Evolutionary conservation across 805 yeast species (phyloP).

Genomic region (Ogataea dorogensis): DNA sequence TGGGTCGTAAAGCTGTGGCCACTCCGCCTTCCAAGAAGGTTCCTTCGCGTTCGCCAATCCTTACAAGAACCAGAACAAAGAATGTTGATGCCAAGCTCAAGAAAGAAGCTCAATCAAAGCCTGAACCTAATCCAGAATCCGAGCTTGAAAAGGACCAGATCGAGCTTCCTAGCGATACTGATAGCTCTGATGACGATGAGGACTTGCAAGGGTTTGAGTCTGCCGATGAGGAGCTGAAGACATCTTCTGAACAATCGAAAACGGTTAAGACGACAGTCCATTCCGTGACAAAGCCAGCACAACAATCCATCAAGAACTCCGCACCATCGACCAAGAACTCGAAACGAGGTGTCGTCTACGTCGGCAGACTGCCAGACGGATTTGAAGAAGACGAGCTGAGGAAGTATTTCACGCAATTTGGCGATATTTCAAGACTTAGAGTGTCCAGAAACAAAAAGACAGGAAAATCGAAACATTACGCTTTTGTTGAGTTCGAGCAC

Average conservation of each 20-base stretch:
- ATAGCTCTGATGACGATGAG: slow-evolving; percentile 14
- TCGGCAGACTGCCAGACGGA: slow-evolving; percentile 91
- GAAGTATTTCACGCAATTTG: slow-evolving; percentile 87
- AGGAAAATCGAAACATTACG: slow-evolving; percentile 90
- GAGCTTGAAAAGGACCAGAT: slow-evolving; percentile 16
- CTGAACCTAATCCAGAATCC: slow-evolving; percentile 11
- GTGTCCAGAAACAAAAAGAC: slow-evolving; percentile 86
- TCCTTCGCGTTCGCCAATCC: slow-evolving; percentile 26
- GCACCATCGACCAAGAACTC: slow-evolving; percentile 17
- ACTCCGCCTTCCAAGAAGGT: slow-evolving; percentile 17
- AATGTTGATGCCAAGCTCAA: slow-evolving; percentile 11
- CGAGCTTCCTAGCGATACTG: slow-evolving; percentile 20
- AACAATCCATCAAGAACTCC: slow-evolving; percentile 3
- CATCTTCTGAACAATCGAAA: slow-evolving; percentile 4
- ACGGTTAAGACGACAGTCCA: slow-evolving; percentile 23
- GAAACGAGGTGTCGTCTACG: slow-evolving; percentile 70
- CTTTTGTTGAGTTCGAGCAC: slow-evolving; percentile 78
- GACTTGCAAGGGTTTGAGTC: slow-evolving; percentile 23
- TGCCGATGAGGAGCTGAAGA: slow-evolving; percentile 9
- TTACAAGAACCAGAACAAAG: slow-evolving; percentile 22
- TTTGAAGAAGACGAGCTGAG: slow-evolving; percentile 80
- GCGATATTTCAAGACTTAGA: slow-evolving; percentile 73
- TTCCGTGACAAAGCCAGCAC: slow-evolving; percentile 25
- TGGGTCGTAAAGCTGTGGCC: slow-evolving; percentile 12
- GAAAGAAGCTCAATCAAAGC: slow-evolving; percentile 6